Evolutionary conservation across 805 yeast genomes (phyloP).

Genomic region (Zygoascus ofunaensis): DNA sequence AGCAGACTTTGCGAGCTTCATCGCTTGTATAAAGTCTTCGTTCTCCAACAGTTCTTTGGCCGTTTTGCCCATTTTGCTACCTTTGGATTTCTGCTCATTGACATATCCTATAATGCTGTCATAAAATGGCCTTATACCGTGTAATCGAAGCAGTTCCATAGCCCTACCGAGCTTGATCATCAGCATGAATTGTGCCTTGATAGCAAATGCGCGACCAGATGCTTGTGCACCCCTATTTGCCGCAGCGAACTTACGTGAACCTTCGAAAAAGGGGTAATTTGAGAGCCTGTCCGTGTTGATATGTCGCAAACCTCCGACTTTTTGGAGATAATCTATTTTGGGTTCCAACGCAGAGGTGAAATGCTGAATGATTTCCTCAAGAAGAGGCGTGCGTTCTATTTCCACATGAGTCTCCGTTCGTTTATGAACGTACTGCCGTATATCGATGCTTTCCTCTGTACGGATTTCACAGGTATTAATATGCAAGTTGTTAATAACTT

Average conservation of each 20-base stretch:
- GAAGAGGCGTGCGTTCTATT: conserved; percentile 46
- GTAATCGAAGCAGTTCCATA: conserved; percentile 48
- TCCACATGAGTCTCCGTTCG: conserved; percentile 53
- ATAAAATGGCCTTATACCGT: conserved; percentile 75
- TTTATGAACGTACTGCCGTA: conserved; percentile 64
- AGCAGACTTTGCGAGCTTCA: not conserved
- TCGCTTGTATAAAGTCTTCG: conserved; percentile 30
- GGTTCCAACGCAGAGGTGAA: conserved; percentile 63
- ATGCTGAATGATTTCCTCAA: conserved; percentile 44
- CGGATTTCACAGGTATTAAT: conserved; percentile 77
- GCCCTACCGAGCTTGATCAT: conserved; percentile 61
- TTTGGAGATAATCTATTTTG: conserved; percentile 51
- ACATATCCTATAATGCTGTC: conserved; percentile 39
- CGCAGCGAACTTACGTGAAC: conserved; percentile 20
- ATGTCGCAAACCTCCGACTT: conserved; percentile 51
- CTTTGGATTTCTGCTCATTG: conserved; percentile 13
- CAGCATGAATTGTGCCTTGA: conserved; percentile 38
- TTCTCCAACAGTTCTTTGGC: conserved; percentile 55
- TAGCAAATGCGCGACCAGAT: conserved; percentile 18
- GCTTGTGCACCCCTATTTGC: conserved; percentile 16
- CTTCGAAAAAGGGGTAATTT: conserved; percentile 58
- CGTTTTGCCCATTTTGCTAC: conserved; percentile 43
- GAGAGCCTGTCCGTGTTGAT: conserved; percentile 61
- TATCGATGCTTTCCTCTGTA: conserved; percentile 76
- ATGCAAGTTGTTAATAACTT: conserved; percentile 59